Evolutionary conservation across 345 rosid genomes (phyloP), one percentile per base, ranked within the genome.

Genomic region (Brassica cretica): DNA sequence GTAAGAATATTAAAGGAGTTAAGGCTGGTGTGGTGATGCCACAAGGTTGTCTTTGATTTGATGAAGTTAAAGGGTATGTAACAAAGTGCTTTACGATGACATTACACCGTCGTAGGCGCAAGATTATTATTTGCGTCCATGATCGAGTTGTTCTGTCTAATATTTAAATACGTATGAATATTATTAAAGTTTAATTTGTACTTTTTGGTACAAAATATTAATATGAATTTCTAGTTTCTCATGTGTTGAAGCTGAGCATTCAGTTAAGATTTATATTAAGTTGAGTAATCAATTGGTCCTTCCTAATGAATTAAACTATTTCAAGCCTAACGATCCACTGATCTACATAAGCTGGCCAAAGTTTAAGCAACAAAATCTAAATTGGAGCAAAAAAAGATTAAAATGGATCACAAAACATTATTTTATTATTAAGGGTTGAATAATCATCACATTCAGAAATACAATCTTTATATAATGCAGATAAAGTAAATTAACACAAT

Each of bases 1-100:
- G 97, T 71, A 76, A 58, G 53, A 81, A 92, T 71, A 86, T 86
- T 1, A 80, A 0, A 71, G 97, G 96, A 60, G 86, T 80, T 29
- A 76, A 70, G 44, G 75, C 80, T 3, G 89, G 88, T 51, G 74
- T 84, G 33, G 84, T 86, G 16, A 61, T 73, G 58, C 88, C 90
- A 11, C 46, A 73, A 18, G 81, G 84, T 64, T 88, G 89, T 80
- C 68, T 88, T 37, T 84, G 76, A 80, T 64, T 73, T 46, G 11
- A 33, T 14, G 56, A 33, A 7, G 27, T 19, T 14, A 4, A 60
- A 63, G 8, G 7, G 29, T 9, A 11, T 16, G 58, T 6, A n/a
- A 53, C 60, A 6, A 18, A 7, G 12, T 49, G 51, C 18, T 60
- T 51, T 60, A 49, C 2, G 32, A 68, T 79, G 71, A 68, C 66